Evolutionary conservation across 192 early-diverging fungal species (phyloP).

Genomic region (Gryganskiella cystojenkinii): DNA sequence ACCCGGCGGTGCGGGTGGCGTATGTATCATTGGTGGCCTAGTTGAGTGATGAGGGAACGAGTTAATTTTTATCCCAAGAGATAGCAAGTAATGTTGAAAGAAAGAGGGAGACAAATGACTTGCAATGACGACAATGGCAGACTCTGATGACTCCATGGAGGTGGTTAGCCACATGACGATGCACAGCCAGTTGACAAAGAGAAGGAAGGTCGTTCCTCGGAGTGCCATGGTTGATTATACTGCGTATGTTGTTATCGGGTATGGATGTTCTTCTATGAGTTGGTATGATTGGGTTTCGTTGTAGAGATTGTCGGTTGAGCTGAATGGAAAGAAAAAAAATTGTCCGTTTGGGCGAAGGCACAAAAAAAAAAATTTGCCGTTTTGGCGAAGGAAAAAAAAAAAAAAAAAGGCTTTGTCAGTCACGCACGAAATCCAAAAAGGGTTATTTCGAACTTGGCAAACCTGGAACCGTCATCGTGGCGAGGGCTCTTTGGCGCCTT

Average conservation of each 20-base stretch:
- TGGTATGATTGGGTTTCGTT: neutral
- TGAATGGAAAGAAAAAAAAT: neutral
- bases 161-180: slow-evolving; percentile 33
- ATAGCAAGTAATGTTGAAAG: too few species aligned
- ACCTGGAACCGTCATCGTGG: too few species aligned
- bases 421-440: neutral
- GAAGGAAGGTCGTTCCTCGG: slow-evolving; percentile 28
- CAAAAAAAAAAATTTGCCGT: neutral
- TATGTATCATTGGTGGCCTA: slow-evolving; percentile 68
- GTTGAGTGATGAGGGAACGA: neutral
- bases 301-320: neutral
- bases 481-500: too few species aligned
- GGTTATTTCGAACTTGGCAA: too few species aligned
- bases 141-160: slow-evolving; percentile 44
- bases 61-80: neutral
- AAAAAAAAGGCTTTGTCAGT: neutral
- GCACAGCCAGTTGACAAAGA: slow-evolving; percentile 45
- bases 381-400: neutral
- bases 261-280: neutral
- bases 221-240: slow-evolving; percentile 27
- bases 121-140: slow-evolving; percentile 40
- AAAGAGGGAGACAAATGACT: too few species aligned
- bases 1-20: slow-evolving; percentile 79
- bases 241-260: neutral
- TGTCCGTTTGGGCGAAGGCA: neutral